A percentile compares a stretch with the other conserved stretches of the same genome.
Evolutionary conservation across 2,329 filamentous ascomycete genomes (phyloP).

Genomic region (Claviceps citrina): DNA sequence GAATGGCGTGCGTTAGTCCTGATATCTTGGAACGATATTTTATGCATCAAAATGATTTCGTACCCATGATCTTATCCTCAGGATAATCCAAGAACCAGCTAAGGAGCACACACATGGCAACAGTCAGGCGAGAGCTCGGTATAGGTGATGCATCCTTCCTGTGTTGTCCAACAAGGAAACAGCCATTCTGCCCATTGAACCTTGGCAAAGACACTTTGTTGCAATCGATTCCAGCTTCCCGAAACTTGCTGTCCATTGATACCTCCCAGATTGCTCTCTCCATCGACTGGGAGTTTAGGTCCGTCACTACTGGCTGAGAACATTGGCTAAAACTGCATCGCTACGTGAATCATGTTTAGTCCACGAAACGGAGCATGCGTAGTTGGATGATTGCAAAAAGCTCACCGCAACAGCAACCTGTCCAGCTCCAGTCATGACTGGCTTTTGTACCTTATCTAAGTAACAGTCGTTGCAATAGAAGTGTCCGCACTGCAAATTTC

Average conservation of each 20-base stretch:
- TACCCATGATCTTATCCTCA: constrained; percentile 25
- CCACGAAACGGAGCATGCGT: not conserved
- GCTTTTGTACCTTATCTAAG: not conserved
- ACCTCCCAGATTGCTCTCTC: not conserved
- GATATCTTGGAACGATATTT: not conserved
- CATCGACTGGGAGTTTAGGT: not conserved
- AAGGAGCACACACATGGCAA: constrained; percentile 16
- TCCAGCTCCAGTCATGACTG: not conserved
- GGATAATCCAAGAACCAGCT: constrained; percentile 18
- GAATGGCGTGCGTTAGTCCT: rapidly evolving
- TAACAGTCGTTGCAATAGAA: constrained; percentile 16
- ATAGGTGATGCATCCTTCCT: constrained; percentile 4
- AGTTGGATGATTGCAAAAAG: rapidly evolving
- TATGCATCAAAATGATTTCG: constrained; percentile 5
- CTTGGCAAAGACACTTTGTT: constrained; percentile 3
- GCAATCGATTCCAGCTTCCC: constrained; percentile 14
- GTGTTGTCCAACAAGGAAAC: constrained; percentile 11
- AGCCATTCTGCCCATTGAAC: constrained; percentile 5
- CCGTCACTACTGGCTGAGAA: not conserved
- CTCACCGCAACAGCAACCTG: not conserved
- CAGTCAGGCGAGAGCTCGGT: constrained; percentile 19
- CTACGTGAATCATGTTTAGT: not conserved
- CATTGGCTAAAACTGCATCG: not conserved
- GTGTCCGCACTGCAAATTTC: constrained; percentile 18
- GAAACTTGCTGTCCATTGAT: not conserved